Base-by-base conservation (phyloP, 139 green algal genomes). In the Pedinophyceae sp. region DNA sequence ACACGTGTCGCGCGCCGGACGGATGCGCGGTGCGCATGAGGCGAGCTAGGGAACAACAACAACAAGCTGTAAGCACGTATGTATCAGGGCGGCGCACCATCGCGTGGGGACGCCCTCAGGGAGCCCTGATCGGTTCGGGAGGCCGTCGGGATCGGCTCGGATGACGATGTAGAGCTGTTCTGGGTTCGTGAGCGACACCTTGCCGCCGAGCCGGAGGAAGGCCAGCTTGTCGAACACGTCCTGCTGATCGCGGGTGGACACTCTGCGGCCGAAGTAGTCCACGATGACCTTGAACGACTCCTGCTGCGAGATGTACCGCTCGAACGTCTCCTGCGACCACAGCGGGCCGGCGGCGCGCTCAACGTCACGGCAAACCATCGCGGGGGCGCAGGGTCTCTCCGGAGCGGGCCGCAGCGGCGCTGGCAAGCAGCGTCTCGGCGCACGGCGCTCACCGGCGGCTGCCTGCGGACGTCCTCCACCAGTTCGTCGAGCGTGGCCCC, bases 241-340 rank as follows among this genome's bases (percentile, higher is more conserved):
- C 43, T 40, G 48, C 43, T 70, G 60, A 27, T 71, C 50, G 27
- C 67, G 28, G 52, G 64, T 58, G 30, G 30, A 38, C n/a, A 73
- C n/a, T 17, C 18, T 48, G 17, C 26, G 16, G 3, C 66, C 66
- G 43, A 73, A 73, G 27, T 60, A 41, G 24, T 74, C 66, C 27
- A 73, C 64, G 22, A 59, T 23, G 0, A 74, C 23, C 46, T 74
- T 75, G 58, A 74, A 74, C 7, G 57, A 48, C 5, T 25, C 19
- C 6, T 55, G 26, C 19, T 52, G 13, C 25, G 7, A 7, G 15
- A 10, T 52, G 47, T 15, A 10, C 24, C 24, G 47, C 15, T 7
- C 47, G 13, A 10, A 18, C 25, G 10, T 15, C 24, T 15, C 47
- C 47, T 52, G 13, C 25, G 47, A 7, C 24, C 25, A 52, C 25